Percentiles rank a stretch among this genome's conserved stretches.
Conservation (phyloP, 2,329 filamentous ascomycete genomes). For the Aspergillus chevalieri region DNA sequence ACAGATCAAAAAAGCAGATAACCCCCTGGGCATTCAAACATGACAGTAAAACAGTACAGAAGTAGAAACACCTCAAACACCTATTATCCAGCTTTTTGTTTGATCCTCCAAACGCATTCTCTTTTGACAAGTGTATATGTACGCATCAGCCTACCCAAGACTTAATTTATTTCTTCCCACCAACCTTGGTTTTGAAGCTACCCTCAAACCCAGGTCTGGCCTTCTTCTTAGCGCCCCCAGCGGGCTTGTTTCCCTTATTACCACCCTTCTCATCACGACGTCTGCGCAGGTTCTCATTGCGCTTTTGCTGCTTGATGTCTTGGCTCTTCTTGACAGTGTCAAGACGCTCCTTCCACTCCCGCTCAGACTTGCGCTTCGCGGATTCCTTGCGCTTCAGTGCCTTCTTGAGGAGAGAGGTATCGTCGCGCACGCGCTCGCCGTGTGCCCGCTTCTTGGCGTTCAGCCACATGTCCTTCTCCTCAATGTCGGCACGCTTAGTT, state of each 20-base stretch:
- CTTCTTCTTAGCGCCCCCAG: slow-evolving; percentile 41
- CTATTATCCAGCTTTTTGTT: slow-evolving; percentile 3
- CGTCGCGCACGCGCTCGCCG: slow-evolving; percentile 82
- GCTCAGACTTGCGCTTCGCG: slow-evolving; percentile 83
- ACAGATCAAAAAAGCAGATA: slow-evolving; percentile 11
- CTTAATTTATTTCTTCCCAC: slow-evolving; percentile 32
- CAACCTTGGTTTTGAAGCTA: slow-evolving; percentile 56
- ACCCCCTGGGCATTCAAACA: slow-evolving; percentile 2
- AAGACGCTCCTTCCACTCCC: slow-evolving; percentile 72
- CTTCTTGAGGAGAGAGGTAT: slow-evolving; percentile 84
- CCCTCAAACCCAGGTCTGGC: slow-evolving; percentile 65
- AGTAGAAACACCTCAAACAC: slow-evolving; percentile 11
- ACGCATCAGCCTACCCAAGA: neutral
- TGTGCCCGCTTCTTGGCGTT: slow-evolving; percentile 83
- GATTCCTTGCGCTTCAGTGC: slow-evolving; percentile 89
- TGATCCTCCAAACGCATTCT: neutral
- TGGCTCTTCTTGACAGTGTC: slow-evolving; percentile 69
- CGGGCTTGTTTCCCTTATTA: slow-evolving; percentile 42
- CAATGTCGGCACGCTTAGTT: slow-evolving; percentile 75
- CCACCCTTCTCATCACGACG: slow-evolving; percentile 66
- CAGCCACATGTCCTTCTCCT: slow-evolving; percentile 91
- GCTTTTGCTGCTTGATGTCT: slow-evolving; percentile 74
- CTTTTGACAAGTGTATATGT: neutral
- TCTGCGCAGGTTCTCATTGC: slow-evolving; percentile 70
- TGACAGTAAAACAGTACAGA: neutral